Evolutionary conservation across 352 stramenopile genomes (phyloP).

Genomic region (Globisporangium yorkense): DNA sequence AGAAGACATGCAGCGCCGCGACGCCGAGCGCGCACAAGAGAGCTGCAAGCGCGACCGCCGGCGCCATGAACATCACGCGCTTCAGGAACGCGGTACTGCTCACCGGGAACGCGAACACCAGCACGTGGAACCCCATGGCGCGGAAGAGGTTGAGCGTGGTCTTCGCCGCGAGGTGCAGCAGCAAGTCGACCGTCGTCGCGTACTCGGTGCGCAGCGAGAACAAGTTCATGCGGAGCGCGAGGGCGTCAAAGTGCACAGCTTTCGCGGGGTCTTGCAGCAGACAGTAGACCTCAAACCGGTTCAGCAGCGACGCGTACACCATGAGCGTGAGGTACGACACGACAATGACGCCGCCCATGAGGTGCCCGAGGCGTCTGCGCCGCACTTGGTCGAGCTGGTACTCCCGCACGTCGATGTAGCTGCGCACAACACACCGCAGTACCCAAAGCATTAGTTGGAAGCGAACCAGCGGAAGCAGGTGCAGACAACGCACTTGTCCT

Average conservation of each 20-base stretch:
- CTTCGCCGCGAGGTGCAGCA: constrained; percentile 39
- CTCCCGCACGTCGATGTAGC: constrained; percentile 66
- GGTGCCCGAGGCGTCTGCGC: constrained; percentile 26
- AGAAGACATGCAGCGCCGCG: constrained; percentile 46
- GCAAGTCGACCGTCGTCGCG: constrained; percentile 26
- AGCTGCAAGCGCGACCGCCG: constrained; percentile 34
- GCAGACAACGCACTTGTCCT: constrained; percentile 45
- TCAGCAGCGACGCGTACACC: constrained; percentile 53
- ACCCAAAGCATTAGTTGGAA: not conserved
- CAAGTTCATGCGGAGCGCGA: constrained; percentile 30
- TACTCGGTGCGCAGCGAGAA: constrained; percentile 38
- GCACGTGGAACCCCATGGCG: constrained; percentile 36
- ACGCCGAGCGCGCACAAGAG: constrained; percentile 33
- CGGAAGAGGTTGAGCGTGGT: constrained; percentile 59
- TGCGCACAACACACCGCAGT: constrained; percentile 11
- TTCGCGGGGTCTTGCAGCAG: constrained; percentile 18
- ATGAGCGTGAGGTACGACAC: constrained; percentile 46
- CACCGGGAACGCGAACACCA: constrained; percentile 53
- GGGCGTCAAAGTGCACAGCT: constrained; percentile 24
- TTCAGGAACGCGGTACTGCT: constrained; percentile 33
- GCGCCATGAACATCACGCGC: constrained; percentile 29
- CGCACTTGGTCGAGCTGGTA: constrained; percentile 50
- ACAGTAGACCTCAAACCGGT: constrained; percentile 51
- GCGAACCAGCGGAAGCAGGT: not conserved
- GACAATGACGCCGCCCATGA: constrained; percentile 33